phyloP scores from a whole-genome alignment of 2,329 filamentous ascomycete species.

The Xylaria multiplex region DNA sequence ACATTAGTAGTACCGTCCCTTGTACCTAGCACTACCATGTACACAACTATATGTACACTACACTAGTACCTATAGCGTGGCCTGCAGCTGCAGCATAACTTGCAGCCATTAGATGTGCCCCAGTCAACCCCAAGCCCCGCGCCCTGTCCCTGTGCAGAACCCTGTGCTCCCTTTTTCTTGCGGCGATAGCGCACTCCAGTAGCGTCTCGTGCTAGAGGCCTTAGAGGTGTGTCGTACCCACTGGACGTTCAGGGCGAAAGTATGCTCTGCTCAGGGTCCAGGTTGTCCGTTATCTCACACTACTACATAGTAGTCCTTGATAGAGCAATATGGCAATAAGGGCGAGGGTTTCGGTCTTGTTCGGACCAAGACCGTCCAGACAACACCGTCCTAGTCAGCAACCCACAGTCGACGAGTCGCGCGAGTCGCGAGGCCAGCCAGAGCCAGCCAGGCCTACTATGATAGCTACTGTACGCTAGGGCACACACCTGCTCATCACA shows the following conservation, averaged over 20 bases:
- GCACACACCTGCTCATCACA: not conserved
- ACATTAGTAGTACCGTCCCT: no score
- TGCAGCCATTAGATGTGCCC: conserved; percentile 17
- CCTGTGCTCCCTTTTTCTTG: conserved; percentile 6
- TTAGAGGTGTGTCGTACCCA: not conserved
- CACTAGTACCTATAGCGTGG: not conserved
- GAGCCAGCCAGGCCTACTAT: not conserved
- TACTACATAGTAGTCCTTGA: not conserved
- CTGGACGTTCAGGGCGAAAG: conserved; percentile 7
- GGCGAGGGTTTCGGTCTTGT: conserved; percentile 11
- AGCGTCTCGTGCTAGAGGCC: no score
- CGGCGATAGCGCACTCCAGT: not conserved
- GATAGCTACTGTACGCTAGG: not conserved
- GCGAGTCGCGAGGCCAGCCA: conserved; percentile 36
- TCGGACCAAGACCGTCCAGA: conserved; percentile 9
- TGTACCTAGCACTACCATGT: not conserved
- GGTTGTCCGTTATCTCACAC: not conserved
- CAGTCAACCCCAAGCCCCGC: conserved; percentile 13
- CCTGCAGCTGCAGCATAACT: not conserved
- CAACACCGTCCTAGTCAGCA: conserved; percentile 20
- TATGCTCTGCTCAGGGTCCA: conserved; percentile 5
- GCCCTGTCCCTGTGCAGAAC: conserved; percentile 16
- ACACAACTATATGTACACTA: not conserved
- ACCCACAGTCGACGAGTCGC: conserved; percentile 31
- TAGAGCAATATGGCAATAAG: conserved; percentile 15